Base-by-base conservation (phyloP, 495 filamentous ascomycete genomes). In the Cercophora samala region DNA sequence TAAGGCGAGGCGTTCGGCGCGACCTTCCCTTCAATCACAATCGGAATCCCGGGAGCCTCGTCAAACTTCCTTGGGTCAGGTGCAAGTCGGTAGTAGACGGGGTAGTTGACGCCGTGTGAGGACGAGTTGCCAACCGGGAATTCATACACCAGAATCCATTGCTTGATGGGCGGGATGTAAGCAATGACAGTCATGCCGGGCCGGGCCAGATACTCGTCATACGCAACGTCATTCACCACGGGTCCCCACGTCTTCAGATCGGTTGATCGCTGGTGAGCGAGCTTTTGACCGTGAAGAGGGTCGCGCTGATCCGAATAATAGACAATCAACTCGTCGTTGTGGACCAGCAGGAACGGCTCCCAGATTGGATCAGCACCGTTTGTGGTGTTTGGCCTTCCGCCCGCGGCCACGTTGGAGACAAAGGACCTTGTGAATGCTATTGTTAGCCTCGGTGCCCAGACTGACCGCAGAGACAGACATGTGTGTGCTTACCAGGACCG, bases 271-370 rank as follows among this genome's bases (percentile, higher is more conserved):
- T 89, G 87, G 70, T 90, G 87, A 2, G 82, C 82, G n/a, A 91
- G 75, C 68, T 90, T 90, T 74, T 91, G 89, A 13, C 87, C 88
- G 70, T 91, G 78, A 0, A 76, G 77, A 18, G 83, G 77, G 70
- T 91, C 89, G 42, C 89, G 81, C 68, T 90, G 88, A 72, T 92
- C 89, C 4, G 88, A 86, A 75, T 91, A 92, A 73, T 87, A 92
- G 74, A 80, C 79, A 53, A 90, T 80, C 26, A 91, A 74, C 66
- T 87, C 80, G 46, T 82, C 78, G 46, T 89, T 77, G 73, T 86
- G 73, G 3, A 29, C 72, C 77, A 90, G 73, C 19, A 91, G 72
- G 69, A 87, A 89, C 0, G 89, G 89, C 74, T 92, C 89, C 89
- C 89, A 91, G 13, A 91, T 83, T 2, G 88, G 87, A 0, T 88